Percentiles rank a stretch among this genome's conserved stretches.
Evolutionary conservation across 768 basidiomycete species (phyloP).

Genomic region (Boletus sp.): DNA sequence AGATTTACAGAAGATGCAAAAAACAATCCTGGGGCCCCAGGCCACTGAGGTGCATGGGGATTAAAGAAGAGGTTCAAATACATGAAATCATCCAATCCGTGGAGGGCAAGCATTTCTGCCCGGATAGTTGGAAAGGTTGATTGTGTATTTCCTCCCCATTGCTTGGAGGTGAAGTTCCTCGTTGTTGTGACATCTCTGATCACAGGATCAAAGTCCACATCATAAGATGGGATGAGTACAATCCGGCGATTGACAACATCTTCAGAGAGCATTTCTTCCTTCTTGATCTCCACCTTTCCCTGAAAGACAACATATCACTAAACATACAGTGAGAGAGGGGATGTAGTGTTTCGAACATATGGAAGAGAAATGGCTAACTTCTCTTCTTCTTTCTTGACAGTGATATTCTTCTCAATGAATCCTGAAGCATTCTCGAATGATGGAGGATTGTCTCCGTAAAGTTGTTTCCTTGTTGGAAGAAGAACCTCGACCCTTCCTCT

Average conservation of each 20-base stretch:
- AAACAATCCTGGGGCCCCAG: conserved; percentile 16
- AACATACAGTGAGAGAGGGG: not conserved
- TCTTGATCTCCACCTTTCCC: conserved; percentile 14
- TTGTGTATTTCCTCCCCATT: conserved; percentile 18
- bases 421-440: conserved; percentile 4
- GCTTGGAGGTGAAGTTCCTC: conserved; percentile 12
- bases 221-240: not conserved
- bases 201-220: conserved; percentile 11
- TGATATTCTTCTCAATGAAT: conserved; percentile 6
- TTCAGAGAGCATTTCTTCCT: conserved; percentile 20
- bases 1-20: conserved; percentile 4
- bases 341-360: not conserved
- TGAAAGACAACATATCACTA: not conserved
- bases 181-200: conserved; percentile 19
- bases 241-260: conserved; percentile 16
- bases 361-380: not conserved
- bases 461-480: conserved; percentile 9
- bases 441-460: conserved; percentile 7
- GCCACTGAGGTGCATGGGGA: conserved; percentile 14
- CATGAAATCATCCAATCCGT: conserved; percentile 20
- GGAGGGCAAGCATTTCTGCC: conserved; percentile 6
- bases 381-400: conserved; percentile 18
- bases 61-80: conserved; percentile 16
- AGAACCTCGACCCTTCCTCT: conserved; percentile 4
- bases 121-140: conserved; percentile 14